Conservation (phyloP, 2,329 filamentous ascomycete species). For the Fusarium continuum region DNA sequence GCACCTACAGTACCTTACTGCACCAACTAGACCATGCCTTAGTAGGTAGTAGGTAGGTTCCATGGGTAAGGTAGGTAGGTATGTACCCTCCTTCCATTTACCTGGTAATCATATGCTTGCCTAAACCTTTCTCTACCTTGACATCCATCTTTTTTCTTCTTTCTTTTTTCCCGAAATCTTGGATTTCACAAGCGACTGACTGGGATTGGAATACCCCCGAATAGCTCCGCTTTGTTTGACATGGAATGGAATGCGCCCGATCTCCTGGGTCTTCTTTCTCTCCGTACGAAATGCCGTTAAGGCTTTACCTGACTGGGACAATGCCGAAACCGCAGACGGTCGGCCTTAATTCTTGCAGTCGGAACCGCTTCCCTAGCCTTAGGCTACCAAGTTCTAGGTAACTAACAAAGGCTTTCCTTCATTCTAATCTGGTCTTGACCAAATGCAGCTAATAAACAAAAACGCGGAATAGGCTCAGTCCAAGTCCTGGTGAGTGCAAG, state of each 20-base stretch:
- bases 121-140: not conserved
- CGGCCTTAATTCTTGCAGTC: conserved; percentile 24
- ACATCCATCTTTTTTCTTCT: not conserved
- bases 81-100: not conserved
- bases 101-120: not conserved
- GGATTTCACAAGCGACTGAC: conserved; percentile 5
- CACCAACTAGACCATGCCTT: not conserved
- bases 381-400: conserved; percentile 9
- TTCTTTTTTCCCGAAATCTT: conserved; percentile 13
- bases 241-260: conserved; percentile 30
- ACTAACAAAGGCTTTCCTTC: not conserved
- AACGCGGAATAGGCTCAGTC: conserved; percentile 30
- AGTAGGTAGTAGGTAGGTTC: too few species aligned
- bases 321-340: conserved; percentile 30
- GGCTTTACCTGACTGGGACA: conserved; percentile 29
- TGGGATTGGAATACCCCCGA: conserved; percentile 27
- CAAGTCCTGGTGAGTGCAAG: conserved; percentile 9
- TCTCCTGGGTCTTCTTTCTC: conserved; percentile 34
- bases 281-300: conserved; percentile 33
- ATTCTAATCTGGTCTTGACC: conserved; percentile 19
- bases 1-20: not conserved
- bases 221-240: conserved; percentile 32
- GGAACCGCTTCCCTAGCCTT: conserved; percentile 34
- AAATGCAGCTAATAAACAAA: conserved; percentile 37
- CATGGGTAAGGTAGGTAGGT: too few species aligned